Conservation (phyloP, 2,329 filamentous ascomycete species). For the Raffaelea arxii region DNA sequence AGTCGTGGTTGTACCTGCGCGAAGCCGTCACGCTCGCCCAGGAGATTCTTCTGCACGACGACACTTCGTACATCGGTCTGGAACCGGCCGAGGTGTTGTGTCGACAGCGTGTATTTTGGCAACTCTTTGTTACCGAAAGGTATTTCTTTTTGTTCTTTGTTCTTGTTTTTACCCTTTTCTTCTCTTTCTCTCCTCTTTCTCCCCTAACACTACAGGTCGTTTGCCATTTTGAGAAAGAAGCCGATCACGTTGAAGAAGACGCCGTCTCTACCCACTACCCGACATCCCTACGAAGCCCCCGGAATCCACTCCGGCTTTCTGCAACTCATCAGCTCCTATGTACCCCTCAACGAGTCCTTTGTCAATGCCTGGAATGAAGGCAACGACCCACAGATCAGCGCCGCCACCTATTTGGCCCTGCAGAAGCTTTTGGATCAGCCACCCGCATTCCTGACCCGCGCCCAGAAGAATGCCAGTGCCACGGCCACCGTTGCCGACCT, state of each 20-base stretch:
- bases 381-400: conserved; percentile 24
- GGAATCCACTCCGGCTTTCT: conserved; percentile 49
- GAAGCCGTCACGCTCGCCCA: conserved; percentile 52
- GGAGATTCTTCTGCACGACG: conserved; percentile 48
- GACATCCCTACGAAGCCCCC: conserved; percentile 39
- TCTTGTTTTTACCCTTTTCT: background rate
- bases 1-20: conserved; percentile 52
- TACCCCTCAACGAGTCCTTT: conserved; percentile 54
- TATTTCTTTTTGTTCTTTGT: conserved; percentile 16
- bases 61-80: conserved; percentile 39
- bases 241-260: conserved; percentile 53
- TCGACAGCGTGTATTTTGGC: conserved; percentile 49
- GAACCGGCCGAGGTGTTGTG: conserved; percentile 42
- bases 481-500: conserved; percentile 21
- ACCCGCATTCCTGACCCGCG: conserved; percentile 19
- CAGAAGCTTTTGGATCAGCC: conserved; percentile 24
- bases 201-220: conserved; percentile 35
- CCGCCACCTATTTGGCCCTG: conserved; percentile 24
- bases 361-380: conserved; percentile 56
- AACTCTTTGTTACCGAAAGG: conserved; percentile 53
- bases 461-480: conserved; percentile 5
- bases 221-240: conserved; percentile 53
- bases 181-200: background rate
- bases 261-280: conserved; percentile 42
- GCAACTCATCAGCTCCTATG: conserved; percentile 50